Percentiles rank a stretch among this genome's conserved stretches.
Evolutionary conservation across 345 rosid species (phyloP).

Genomic region (Melaleuca alternifolia): DNA sequence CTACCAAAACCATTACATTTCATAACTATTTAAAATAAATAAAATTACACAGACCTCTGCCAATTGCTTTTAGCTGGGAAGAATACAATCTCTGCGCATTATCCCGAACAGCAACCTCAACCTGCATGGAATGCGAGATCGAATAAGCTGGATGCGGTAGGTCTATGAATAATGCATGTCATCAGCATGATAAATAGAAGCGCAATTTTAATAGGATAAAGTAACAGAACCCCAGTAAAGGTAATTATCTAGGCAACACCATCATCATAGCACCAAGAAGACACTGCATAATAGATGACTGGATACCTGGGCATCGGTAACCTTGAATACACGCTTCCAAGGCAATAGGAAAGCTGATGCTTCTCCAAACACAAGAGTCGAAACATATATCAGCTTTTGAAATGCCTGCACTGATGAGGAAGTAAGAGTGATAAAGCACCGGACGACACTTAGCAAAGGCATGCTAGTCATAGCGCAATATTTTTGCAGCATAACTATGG

Average conservation of each 20-base stretch:
- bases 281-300: background rate
- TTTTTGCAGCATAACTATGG: background rate
- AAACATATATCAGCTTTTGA: constrained; percentile 93
- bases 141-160: background rate
- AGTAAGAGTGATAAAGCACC: constrained; percentile 51
- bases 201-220: background rate
- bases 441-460: background rate
- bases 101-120: constrained; percentile 96
- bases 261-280: background rate
- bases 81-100: constrained; percentile 82
- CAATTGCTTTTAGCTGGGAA: constrained; percentile 52
- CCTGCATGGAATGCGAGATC: constrained; percentile 21
- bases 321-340: constrained; percentile 95
- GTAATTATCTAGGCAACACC: background rate
- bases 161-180: background rate
- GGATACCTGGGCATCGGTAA: constrained; percentile 84
- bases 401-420: constrained; percentile 96
- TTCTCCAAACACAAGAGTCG: constrained; percentile 91
- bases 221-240: background rate
- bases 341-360: constrained; percentile 94
- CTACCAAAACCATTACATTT: background rate
- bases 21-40: background rate
- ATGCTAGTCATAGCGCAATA: background rate
- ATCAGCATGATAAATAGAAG: background rate
- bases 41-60: constrained; percentile 47